Evolutionary conservation across 169 alveolate species (phyloP), one percentile per base, ranked within the genome.

Genomic region (Plasmodium vivax): DNA sequence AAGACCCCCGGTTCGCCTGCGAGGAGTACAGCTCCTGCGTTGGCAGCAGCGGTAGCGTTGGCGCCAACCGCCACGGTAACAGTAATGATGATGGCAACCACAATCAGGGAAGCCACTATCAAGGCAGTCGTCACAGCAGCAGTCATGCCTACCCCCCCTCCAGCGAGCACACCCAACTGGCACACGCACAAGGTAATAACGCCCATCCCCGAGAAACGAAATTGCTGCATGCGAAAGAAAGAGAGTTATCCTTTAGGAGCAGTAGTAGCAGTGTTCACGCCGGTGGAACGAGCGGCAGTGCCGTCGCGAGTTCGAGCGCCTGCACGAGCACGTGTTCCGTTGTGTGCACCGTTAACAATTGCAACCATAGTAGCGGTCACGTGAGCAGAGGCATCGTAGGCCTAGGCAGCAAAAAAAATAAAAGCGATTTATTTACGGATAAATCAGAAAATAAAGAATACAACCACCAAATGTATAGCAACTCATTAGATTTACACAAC

Each of bases 341-440:
- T 30, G 34, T 41, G 32, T 68, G 43, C 38, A 23, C 77, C 43
- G 43, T 68, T 68, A 68, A 68, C 77, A 68, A 68, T 30, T 68
- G 43, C 9, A 30, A 68, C 14, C 77, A 30, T 47, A 36, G 14
- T 7, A 62, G 43, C 32, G 43, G 56, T 32, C 45, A 56, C 45
- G 7, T 8, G 68, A 16, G 6, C 41, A n/a, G 51, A 30, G 81
- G 32, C 30, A 83, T 83, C 41, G 23, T 62, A 30, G 54, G 77
- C 41, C 77, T 73, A 73, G 79, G 93, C 58, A 85, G 30, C 36
- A 47, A 38, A 23, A 84, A 84, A 84, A 27, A 71, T 84, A 84
- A 58, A n/a, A 75, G 81, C 38, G 84, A 72, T 73, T 85, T 85
- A 75, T 74, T 85, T 73, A 73, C 80, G 34, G 85, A 85, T 32